Base-by-base conservation (phyloP, 768 basidiomycete genomes). In the Pulveroboletus sp. region DNA sequence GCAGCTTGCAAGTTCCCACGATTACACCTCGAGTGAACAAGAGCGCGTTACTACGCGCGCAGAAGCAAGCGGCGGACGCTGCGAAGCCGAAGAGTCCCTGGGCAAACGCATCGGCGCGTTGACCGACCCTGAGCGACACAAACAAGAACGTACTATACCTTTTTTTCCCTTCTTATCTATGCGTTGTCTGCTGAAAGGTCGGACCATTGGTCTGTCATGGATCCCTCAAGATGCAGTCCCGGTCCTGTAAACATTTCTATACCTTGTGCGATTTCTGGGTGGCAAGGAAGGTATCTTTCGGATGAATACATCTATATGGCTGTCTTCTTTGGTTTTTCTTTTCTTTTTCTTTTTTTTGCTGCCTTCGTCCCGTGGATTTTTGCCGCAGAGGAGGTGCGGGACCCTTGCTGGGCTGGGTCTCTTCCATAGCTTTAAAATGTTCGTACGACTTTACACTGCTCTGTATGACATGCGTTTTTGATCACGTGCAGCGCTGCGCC, bases 21-120 rank as follows among this genome's bases (percentile, higher is more conserved):
- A 86, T 90, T 51, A 65, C 67, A 8, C 90, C 89, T 8, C 75
- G 86, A 47, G 78, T 73, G 53, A 93, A 93, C 67, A 82, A 77
- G 65, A 89, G 84, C 57, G 88, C 90, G 3, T 69, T 80, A 6
- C 64, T 92, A 47, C 75, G 89, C 21, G 79, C 75, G 10, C 84
- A 83, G 53, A 89, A 89, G 72, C 74, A 79, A 69, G 84, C 57
- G 3, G 44, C 39, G 15, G 67, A 67, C 0, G 61, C 65, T 26
- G 56, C 65, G 17, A 69, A 65, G 31, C 65, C 66, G 5, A 69
- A 63, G 56, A 67, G 65, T 27, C 65, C 45, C 14, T 67, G 65
- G 65, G 65, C 66, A 36, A 65, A 67, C 27, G 66, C 66, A 18
- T 58, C 65, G 15, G 57, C 36, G 26, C 62, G 66, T 17, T 67